Evolutionary conservation across 371 early-diverging fungal species (phyloP).

Genomic region (Nosema muscidifuracis): DNA sequence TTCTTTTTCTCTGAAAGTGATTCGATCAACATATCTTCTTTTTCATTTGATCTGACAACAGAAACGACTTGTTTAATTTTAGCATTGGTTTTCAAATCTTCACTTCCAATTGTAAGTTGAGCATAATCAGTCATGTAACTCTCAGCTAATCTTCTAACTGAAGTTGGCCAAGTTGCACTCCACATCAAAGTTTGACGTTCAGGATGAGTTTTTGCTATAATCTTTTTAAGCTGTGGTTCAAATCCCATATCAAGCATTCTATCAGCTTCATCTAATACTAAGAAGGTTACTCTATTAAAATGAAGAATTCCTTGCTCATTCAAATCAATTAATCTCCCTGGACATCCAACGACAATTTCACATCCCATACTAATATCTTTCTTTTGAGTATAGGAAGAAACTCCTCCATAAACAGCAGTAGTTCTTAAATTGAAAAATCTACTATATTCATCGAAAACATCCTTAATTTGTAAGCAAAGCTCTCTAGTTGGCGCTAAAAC

Average conservation of each 20-base stretch:
- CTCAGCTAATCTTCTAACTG: slow-evolving; percentile 80
- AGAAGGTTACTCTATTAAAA: slow-evolving; percentile 83
- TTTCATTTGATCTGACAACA: slow-evolving; percentile 76
- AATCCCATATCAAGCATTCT: slow-evolving; percentile 98
- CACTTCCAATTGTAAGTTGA: slow-evolving; percentile 92
- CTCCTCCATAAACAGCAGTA: slow-evolving; percentile 91
- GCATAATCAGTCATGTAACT: slow-evolving; percentile 87
- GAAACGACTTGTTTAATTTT: slow-evolving; percentile 91
- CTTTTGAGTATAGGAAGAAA: slow-evolving; percentile 82
- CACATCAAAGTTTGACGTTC: slow-evolving; percentile 98
- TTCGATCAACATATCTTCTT: slow-evolving; percentile 82
- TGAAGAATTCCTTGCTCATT: slow-evolving; percentile 71
- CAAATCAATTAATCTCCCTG: slow-evolving; percentile 93
- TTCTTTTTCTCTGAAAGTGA: slow-evolving; percentile 67
- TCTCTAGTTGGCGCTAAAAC: slow-evolving; percentile 98
- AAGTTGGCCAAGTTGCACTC: slow-evolving; percentile 98
- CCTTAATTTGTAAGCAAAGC: slow-evolving; percentile 68
- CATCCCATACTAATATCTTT: slow-evolving; percentile 78
- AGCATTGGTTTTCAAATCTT: slow-evolving; percentile 88
- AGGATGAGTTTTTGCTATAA: slow-evolving; percentile 90
- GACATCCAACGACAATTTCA: slow-evolving; percentile 95
- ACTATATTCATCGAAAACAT: slow-evolving; percentile 58
- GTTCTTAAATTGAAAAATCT: slow-evolving; percentile 72
- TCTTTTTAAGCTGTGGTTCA: slow-evolving; percentile 95
- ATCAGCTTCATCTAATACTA: slow-evolving; percentile 96